Base-by-base conservation (phyloP, 2,329 filamentous ascomycete species). In the Thielaviopsis ethacetica region DNA sequence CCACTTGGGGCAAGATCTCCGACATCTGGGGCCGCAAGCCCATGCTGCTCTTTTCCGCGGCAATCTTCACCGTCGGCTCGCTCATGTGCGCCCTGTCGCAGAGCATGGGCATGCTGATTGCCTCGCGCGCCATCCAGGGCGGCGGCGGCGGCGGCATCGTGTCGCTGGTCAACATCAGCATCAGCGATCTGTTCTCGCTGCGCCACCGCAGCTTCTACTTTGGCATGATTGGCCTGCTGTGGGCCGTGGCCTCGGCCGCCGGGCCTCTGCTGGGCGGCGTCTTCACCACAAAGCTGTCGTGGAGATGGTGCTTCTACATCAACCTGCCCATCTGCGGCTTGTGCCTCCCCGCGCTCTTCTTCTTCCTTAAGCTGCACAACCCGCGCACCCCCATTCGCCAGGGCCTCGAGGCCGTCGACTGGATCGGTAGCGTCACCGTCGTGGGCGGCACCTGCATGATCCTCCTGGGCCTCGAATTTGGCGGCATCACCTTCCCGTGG, bases 401-500 rank as follows among this genome's bases (percentile, higher is more conserved):
- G 56, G 85, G 85, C 0, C 71, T 88, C 5, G 75, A 78, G 34
- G 83, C 84, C 19, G 75, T 83, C 53, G 80, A 83, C 68, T 83
- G 79, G 79, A 62, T 73, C 0, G 78, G 78, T 41, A 78, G 73
- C 59, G 15, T 77, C 4, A 70, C 78, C 30, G 81, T 94, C 67
- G 78, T 91, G 24, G 86, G 85, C 50, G 88, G 85, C 21, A 91
- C 87, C 0, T 75, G 94, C 21, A 91, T 95, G 87, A 76, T 95
- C 63, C 80, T 95, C 3, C 81, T 95, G 50, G 91, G 89, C 0
- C 79, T 95, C 12, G 85, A 94, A 67, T 88, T 91, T 62, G 91
- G 90, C 58, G 90, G 88, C 54, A 79, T 89, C 56, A 76, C 76
- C 22, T 81, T 80, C 63, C 85, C 90, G 1, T 95, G 89, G 89